These are phyloP conservation scores for Fistulifera pelliculosa DNA, from an alignment of 108 stramenopile species.

Conservation along the genomic window DNA sequence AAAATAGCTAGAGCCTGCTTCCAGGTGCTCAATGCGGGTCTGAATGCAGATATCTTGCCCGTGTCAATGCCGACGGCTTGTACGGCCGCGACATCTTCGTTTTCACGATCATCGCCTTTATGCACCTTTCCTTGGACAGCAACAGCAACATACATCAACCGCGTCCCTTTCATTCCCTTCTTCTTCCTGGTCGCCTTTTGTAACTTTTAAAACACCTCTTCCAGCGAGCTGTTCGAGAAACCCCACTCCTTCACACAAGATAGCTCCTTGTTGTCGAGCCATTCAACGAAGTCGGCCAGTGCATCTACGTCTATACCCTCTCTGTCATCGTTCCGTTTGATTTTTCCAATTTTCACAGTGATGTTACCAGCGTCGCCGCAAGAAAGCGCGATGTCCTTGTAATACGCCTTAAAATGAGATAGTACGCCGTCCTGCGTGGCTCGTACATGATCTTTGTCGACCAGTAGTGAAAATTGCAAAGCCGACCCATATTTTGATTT, in stretches of 20 bases:
- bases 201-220: conserved; percentile 55
- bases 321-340: conserved; percentile 17
- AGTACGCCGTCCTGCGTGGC: conserved; percentile 11
- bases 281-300: conserved; percentile 27
- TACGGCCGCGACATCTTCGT: too few species aligned
- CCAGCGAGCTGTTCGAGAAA: conserved; percentile 45
- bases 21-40: too few species aligned
- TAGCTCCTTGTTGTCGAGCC: conserved; percentile 26
- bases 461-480: conserved; percentile 21
- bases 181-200: conserved; percentile 10
- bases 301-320: conserved; percentile 29
- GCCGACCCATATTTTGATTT: conserved; percentile 27
- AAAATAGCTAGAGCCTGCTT: too few species aligned
- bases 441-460: conserved; percentile 22
- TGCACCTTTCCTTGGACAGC: too few species aligned
- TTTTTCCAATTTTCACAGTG: conserved; percentile 26
- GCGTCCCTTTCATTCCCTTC: conserved; percentile 6
- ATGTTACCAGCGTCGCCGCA: conserved; percentile 25
- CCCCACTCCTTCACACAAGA: conserved; percentile 37
- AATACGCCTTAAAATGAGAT: conserved; percentile 5
- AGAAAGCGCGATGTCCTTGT: conserved; percentile 9
- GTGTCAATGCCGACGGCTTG: too few species aligned
- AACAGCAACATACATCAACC: not conserved
- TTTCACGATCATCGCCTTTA: too few species aligned
- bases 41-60: too few species aligned